Base-by-base conservation (phyloP, 495 filamentous ascomycete genomes). In the Penicillium paxilli region DNA sequence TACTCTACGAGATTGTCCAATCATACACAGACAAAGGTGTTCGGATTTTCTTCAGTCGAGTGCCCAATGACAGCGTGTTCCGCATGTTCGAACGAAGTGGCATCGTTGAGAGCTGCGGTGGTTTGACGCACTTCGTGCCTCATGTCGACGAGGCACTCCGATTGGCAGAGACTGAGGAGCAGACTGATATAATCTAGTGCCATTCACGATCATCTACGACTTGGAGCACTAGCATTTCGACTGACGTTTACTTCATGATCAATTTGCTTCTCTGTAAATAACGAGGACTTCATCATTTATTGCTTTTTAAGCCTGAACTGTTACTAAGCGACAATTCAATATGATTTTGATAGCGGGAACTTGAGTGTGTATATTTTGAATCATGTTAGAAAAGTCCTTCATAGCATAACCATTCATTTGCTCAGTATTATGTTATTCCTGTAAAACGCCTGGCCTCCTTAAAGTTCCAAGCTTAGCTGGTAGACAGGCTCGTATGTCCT, bases 11-110 rank as follows among this genome's bases (percentile, higher is more conserved):
- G 72, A 97, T 98, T 56, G 90, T 98, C 32, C 73, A 85, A 16
- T 78, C 74, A 1, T 98, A 98, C 62, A 71, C 83, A 0, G 72
- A 87, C 19, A 74, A 83, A 6, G 89, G 87, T 0, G 89, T 91
- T 1, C 72, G 87, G 4, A 90, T 98, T 2, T 98, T 92, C 73
- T 98, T 98, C 72, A 92, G 87, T 55, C 78, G 93, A 9, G 80
- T 91, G 0, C 87, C 91, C 0, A 78, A 82, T 4, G 80, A 79
- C 38, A 68, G 79, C 12, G 87, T 98, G 0, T 93, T 86, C 74
- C 69, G 79, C 51, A 75, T 89, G 62, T 88, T 98, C 68, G 76
- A 85, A 20, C 73, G 82, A 32, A 92, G 88, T 59, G 92, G 94
- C 19, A 96, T 98, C 60, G 79, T 96, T 14, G 88, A 91, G 30